A percentile compares a stretch with the other conserved stretches of the same genome.
phyloP scores from a whole-genome alignment of 768 basidiomycete species.

The Daedaleopsis nitida region DNA sequence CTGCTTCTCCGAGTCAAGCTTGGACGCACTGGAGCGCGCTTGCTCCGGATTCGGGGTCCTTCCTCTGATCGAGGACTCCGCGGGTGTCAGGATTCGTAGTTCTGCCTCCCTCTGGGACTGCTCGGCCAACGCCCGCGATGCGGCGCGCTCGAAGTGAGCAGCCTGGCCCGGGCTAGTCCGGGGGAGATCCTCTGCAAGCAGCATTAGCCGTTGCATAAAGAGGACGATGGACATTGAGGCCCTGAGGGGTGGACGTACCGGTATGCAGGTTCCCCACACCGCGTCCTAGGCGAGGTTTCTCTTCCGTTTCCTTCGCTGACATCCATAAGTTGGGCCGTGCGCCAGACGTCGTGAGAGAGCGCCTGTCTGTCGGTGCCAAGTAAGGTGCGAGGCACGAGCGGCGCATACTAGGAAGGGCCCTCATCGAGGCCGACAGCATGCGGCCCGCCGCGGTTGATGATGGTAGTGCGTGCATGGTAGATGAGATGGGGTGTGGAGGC shows the following conservation, averaged over 20 bases:
- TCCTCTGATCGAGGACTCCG: no score
- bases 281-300: constrained; percentile 18
- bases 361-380: constrained; percentile 10
- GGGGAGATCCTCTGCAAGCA: constrained; percentile 17
- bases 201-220: not conserved
- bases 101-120: constrained; percentile 60
- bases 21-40: no score
- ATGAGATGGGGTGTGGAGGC: not conserved
- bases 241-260: constrained; percentile 24
- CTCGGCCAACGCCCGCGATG: constrained; percentile 64
- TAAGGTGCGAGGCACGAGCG: constrained; percentile 12
- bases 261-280: constrained; percentile 40
- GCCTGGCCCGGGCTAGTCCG: constrained; percentile 8
- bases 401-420: constrained; percentile 7
- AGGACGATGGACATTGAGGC: no score
- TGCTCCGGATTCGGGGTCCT: no score
- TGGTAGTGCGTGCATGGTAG: constrained; percentile 15
- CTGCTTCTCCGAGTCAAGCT: no score
- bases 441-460: constrained; percentile 6
- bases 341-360: constrained; percentile 18
- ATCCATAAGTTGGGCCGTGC: constrained; percentile 5
- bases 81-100: no score
- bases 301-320: constrained; percentile 10
- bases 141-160: constrained; percentile 57
- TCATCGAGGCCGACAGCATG: constrained; percentile 9